A percentile compares a stretch with the other conserved stretches of the same genome.
These are phyloP conservation scores for Collybia mongolica DNA, from an alignment of 768 basidiomycete species.

Conservation along the genomic window DNA sequence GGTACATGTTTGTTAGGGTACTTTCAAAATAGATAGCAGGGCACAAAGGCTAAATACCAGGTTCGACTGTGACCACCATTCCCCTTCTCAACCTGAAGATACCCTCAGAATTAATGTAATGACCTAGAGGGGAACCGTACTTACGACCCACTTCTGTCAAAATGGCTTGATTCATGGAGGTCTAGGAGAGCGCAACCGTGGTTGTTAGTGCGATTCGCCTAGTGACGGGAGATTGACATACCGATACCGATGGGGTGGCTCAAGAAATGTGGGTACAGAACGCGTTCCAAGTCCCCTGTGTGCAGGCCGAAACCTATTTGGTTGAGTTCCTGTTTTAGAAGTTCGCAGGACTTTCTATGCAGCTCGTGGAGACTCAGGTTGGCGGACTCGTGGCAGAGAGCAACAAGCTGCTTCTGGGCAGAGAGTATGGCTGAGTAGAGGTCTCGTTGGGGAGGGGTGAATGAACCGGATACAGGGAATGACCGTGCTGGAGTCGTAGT, in stretches of 20 bases:
- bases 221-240: constrained; percentile 27
- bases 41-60: constrained; percentile 45
- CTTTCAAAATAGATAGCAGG: not conserved
- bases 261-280: constrained; percentile 91
- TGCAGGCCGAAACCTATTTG: constrained; percentile 73
- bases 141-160: constrained; percentile 54
- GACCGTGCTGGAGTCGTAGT: constrained; percentile 61
- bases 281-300: constrained; percentile 60
- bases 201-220: not conserved
- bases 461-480: constrained; percentile 82
- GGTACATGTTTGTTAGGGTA: constrained; percentile 7
- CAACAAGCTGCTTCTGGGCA: constrained; percentile 67
- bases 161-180: constrained; percentile 79
- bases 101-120: not conserved
- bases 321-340: constrained; percentile 69
- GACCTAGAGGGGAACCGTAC: constrained; percentile 17
- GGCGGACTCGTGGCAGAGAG: constrained; percentile 55
- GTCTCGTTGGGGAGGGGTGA: constrained; percentile 77
- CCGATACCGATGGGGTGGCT: constrained; percentile 92
- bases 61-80: constrained; percentile 93
- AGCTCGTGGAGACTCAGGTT: constrained; percentile 70
- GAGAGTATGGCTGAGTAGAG: constrained; percentile 80
- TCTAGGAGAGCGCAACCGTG: constrained; percentile 43
- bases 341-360: constrained; percentile 68
- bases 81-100: constrained; percentile 65